Evolutionary conservation across 768 basidiomycete genomes (phyloP).

Genomic region (Phaeotremella skinneri): DNA sequence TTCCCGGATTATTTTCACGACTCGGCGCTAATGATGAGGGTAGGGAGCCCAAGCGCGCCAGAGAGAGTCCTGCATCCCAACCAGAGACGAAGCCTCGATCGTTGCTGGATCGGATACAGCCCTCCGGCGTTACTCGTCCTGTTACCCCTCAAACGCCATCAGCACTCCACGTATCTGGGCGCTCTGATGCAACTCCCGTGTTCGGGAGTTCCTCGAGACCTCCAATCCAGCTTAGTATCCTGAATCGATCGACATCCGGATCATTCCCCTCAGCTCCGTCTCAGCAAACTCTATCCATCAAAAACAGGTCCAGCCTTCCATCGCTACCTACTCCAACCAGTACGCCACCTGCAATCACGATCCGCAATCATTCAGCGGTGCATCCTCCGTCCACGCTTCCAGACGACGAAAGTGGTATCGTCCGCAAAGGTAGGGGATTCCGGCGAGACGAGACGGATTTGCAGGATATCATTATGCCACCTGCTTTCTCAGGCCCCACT

Average conservation of each 20-base stretch:
- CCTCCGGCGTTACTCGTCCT: background rate
- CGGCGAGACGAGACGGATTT: constrained; percentile 17
- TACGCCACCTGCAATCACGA: background rate
- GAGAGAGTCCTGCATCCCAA: background rate
- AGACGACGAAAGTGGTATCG: constrained; percentile 20
- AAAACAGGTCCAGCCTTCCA: background rate
- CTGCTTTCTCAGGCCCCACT: background rate
- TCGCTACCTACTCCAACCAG: background rate
- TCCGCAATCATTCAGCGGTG: too few relatives aligned
- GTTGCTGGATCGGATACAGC: background rate
- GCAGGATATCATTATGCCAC: constrained; percentile 21
- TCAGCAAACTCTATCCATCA: background rate
- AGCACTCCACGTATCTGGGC: too few relatives aligned
- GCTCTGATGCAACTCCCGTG: too few relatives aligned
- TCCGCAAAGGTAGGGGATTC: constrained; percentile 35
- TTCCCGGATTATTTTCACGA: background rate
- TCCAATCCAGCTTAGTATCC: background rate
- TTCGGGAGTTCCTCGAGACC: background rate
- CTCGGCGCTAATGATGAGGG: background rate
- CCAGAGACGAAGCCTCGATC: background rate
- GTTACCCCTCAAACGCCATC: too few relatives aligned
- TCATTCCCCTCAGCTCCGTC: background rate
- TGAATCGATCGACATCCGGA: background rate
- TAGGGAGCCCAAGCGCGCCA: background rate
- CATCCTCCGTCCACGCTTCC: too few relatives aligned